phyloP scores from a whole-genome alignment of 441 rosid genomes.

The Adansonia grandidieri region DNA sequence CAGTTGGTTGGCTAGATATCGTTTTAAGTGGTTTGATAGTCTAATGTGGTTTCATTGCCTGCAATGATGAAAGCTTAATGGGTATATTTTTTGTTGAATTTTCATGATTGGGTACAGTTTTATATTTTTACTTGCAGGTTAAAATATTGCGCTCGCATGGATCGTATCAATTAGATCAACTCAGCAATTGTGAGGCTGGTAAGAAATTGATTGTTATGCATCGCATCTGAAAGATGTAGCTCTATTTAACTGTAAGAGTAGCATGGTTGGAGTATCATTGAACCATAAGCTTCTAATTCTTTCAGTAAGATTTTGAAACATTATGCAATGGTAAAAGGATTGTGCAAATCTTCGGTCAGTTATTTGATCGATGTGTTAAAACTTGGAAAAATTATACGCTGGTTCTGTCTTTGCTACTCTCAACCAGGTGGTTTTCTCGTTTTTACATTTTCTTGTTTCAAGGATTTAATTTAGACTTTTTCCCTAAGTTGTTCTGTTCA shows the following conservation, averaged over 20 bases:
- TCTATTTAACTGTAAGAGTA: constrained; percentile 13
- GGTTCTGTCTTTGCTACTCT: background rate
- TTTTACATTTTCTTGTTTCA: background rate
- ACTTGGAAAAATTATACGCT: background rate
- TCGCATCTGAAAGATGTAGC: background rate
- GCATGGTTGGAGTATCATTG: background rate
- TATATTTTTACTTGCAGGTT: constrained; percentile 54
- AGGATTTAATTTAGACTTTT: background rate
- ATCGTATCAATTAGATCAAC: constrained; percentile 89
- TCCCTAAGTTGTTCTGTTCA: background rate
- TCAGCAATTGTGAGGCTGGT: constrained; percentile 85
- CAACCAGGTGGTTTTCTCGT: background rate
- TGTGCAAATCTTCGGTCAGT: constrained; percentile 1
- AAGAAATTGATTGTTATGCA: constrained; percentile 27
- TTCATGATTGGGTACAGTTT: background rate
- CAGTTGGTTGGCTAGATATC: constrained; percentile 94
- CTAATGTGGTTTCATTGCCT: background rate
- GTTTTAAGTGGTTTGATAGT: constrained; percentile 53
- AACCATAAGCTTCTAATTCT: background rate
- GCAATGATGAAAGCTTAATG: constrained; percentile 13
- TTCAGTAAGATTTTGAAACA: too few relatives aligned
- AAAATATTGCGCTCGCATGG: constrained; percentile 83
- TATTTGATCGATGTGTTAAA: background rate
- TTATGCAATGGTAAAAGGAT: too few relatives aligned
- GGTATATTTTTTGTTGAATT: constrained; percentile 17